Evolutionary conservation across 2,329 filamentous ascomycete genomes (phyloP).

Genomic region (Scleromitrula shiraiana): DNA sequence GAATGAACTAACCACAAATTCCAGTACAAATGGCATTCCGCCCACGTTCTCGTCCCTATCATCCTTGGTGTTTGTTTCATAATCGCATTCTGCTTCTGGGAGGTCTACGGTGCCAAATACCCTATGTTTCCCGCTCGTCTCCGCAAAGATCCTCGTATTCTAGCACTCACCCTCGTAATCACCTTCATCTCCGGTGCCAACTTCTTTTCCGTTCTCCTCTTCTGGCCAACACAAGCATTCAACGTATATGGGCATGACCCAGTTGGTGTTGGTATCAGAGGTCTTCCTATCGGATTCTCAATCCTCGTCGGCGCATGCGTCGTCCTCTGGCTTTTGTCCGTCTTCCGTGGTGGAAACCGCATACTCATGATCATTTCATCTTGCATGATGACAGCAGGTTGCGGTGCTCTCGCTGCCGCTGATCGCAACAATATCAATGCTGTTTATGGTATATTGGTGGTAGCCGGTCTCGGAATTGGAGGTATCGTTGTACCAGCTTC

Average conservation of each 20-base stretch:
- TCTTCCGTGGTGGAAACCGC: slow-evolving; percentile 49
- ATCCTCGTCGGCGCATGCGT: slow-evolving; percentile 54
- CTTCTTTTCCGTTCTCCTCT: slow-evolving; percentile 37
- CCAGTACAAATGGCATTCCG: slow-evolving; percentile 47
- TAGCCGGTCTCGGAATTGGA: slow-evolving; percentile 55
- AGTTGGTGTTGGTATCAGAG: slow-evolving; percentile 53
- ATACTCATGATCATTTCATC: slow-evolving; percentile 52
- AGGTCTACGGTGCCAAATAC: slow-evolving; percentile 40
- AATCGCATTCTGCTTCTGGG: slow-evolving; percentile 45
- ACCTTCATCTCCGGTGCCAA: slow-evolving; percentile 53
- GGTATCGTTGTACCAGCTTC: slow-evolving; percentile 60
- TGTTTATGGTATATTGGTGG: slow-evolving; percentile 49
- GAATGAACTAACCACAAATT: slow-evolving; percentile 49
- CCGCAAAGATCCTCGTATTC: slow-evolving; percentile 43
- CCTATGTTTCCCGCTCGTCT: slow-evolving; percentile 42
- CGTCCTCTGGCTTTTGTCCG: slow-evolving; percentile 50
- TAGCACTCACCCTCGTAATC: slow-evolving; percentile 46
- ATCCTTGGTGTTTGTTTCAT: slow-evolving; percentile 40
- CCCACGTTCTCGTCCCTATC: slow-evolving; percentile 46
- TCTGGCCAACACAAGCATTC: slow-evolving; percentile 54
- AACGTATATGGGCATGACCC: slow-evolving; percentile 60
- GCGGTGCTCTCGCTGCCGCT: slow-evolving; percentile 44
- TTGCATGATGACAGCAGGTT: slow-evolving; percentile 55
- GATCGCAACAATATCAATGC: slow-evolving; percentile 43
- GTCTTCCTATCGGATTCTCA: slow-evolving; percentile 53